Percentiles rank a stretch among this genome's conserved stretches.
phyloP scores from a whole-genome alignment of 805 yeast genomes.

The Ogataea naganishii region DNA sequence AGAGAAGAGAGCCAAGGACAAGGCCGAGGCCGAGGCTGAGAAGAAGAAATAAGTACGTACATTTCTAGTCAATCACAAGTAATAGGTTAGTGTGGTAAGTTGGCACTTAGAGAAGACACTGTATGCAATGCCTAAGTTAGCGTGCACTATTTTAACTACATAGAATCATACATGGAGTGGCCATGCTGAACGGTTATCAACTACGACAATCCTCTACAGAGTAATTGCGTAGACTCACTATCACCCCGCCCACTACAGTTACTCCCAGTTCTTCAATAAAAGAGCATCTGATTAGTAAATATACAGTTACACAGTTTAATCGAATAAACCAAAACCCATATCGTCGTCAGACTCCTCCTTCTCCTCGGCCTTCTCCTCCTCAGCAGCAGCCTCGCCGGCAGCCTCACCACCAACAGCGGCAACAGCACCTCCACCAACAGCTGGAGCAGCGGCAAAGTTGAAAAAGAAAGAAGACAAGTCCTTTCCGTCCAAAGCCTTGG shows the following conservation, averaged over 20 bases:
- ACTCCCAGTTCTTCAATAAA: conserved; percentile 3
- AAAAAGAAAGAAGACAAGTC: conserved; percentile 61
- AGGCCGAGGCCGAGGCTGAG: conserved; percentile 99
- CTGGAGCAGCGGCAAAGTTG: conserved; percentile 43
- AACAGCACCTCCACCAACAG: conserved; percentile 42
- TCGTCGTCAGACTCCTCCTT: conserved; percentile 73
- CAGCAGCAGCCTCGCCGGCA: conserved; percentile 37
- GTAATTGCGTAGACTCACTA: background rate
- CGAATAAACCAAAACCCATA: conserved; percentile 90
- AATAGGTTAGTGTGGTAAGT: too few species aligned
- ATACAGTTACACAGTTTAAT: conserved; percentile 34
- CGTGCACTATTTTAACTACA: too few species aligned
- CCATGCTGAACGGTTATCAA: too few species aligned
- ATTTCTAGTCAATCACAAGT: too few species aligned
- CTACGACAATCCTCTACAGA: too few species aligned
- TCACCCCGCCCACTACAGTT: background rate
- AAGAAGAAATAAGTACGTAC: conserved; percentile 82
- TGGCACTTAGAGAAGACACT: too few species aligned
- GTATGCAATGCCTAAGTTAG: too few species aligned
- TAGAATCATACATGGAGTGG: too few species aligned
- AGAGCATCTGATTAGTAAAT: conserved; percentile 1
- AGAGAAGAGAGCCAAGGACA: conserved; percentile 94
- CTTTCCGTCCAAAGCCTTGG: conserved; percentile 77
- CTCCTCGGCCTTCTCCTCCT: conserved; percentile 53
- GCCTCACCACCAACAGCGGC: conserved; percentile 38